Evolutionary conservation across 768 basidiomycete species (phyloP).

Genomic region (Boletus huronensis): DNA sequence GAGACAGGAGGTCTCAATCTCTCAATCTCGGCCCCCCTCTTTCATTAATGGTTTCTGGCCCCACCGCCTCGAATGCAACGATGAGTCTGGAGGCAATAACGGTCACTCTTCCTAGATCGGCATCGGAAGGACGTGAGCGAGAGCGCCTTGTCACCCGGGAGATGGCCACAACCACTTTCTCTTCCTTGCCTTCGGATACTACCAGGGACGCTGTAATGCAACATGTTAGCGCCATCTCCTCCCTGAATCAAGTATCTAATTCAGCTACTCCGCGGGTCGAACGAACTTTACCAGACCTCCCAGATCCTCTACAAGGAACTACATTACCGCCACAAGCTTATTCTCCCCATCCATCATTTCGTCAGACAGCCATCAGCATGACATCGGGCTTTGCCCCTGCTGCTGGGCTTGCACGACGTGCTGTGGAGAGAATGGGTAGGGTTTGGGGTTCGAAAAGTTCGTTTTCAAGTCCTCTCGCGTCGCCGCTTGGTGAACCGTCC

Average conservation of each 20-base stretch:
- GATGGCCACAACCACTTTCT: conserved; percentile 42
- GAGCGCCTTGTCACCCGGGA: conserved; percentile 43
- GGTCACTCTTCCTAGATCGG: conserved; percentile 27
- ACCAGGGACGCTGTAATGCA: conserved; percentile 28
- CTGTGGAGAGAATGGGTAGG: conserved; percentile 73
- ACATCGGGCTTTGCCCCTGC: conserved; percentile 65
- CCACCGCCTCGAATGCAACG: conserved; percentile 26
- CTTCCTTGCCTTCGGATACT: conserved; percentile 22
- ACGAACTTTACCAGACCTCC: conserved; percentile 30
- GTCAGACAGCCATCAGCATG: conserved; percentile 74
- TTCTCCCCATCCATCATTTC: conserved; percentile 35
- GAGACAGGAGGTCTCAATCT: conserved; percentile 64
- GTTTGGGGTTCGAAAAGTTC: conserved; percentile 49
- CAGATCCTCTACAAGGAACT: conserved; percentile 18
- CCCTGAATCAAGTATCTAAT: conserved; percentile 22
- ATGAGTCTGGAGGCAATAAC: conserved; percentile 32
- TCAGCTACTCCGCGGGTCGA: conserved; percentile 28
- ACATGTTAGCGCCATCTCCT: conserved; percentile 18
- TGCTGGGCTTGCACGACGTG: conserved; percentile 71
- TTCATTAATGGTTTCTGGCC: conserved; percentile 25
- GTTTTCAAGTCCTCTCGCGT: conserved; percentile 41
- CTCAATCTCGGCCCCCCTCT: conserved; percentile 46
- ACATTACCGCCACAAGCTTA: conserved; percentile 3
- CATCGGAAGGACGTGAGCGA: conserved; percentile 32
- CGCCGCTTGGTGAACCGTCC: conserved; percentile 43